Conservation (phyloP, 1,284 basidiomycete genomes). For the Trichosporon sp. region DNA sequence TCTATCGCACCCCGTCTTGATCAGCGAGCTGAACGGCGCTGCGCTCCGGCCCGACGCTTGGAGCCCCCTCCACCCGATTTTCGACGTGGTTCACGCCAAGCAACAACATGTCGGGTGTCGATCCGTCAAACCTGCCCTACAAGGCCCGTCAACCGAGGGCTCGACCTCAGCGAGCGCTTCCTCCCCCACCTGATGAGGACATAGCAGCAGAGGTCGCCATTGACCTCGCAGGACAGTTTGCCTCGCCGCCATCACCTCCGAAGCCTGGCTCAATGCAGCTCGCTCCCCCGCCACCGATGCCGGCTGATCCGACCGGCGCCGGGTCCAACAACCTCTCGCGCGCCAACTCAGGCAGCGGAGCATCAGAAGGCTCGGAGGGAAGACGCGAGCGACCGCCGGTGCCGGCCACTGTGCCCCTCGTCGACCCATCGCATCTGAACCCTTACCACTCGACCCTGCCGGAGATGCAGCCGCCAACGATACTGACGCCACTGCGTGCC, state of each 20-base stretch:
- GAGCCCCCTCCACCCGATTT: background rate
- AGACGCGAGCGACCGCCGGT: conserved; percentile 12
- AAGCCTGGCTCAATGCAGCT: conserved; percentile 12
- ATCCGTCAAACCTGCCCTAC: conserved; percentile 24
- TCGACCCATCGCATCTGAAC: conserved; percentile 30
- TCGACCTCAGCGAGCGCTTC: conserved; percentile 28
- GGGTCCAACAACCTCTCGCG: background rate
- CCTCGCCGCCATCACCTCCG: conserved; percentile 37
- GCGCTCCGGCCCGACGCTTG: background rate
- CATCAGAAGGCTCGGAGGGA: background rate
- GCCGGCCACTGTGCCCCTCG: conserved; percentile 16
- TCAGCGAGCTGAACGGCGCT: background rate
- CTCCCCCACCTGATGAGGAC: conserved; percentile 29
- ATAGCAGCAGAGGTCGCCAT: conserved; percentile 27
- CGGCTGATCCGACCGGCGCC: background rate
- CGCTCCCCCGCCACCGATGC: conserved; percentile 8
- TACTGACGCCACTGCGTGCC: conserved; percentile 73
- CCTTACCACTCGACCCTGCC: conserved; percentile 37
- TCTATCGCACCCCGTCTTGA: background rate
- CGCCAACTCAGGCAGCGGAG: background rate
- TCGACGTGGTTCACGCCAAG: background rate
- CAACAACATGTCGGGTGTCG: background rate
- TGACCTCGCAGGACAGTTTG: conserved; percentile 27
- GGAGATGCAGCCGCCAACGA: conserved; percentile 29
- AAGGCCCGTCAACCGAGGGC: conserved; percentile 23